phyloP scores from a whole-genome alignment of 2,329 filamentous ascomycete species.

The Colletotrichum melonis region DNA sequence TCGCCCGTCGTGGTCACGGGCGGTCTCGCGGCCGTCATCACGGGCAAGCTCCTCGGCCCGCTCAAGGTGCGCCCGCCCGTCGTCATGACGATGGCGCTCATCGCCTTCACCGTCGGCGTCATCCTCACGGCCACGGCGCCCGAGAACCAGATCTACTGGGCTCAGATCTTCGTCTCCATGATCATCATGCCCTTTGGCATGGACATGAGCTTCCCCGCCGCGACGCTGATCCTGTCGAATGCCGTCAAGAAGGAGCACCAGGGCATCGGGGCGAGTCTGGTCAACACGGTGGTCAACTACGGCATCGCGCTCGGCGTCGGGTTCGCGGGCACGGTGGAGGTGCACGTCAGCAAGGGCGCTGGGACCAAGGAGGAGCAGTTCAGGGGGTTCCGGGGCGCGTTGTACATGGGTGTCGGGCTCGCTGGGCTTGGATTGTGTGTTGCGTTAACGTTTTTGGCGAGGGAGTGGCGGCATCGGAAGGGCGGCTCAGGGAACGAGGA shows the following conservation, averaged over 20 bases:
- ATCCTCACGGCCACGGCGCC: slow-evolving; percentile 60
- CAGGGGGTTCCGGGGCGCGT: slow-evolving; percentile 49
- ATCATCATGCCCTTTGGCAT: slow-evolving; percentile 72
- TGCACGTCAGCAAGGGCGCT: slow-evolving; percentile 43
- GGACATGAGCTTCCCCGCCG: slow-evolving; percentile 75
- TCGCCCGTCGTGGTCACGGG: slow-evolving; percentile 57
- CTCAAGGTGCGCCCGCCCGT: slow-evolving; percentile 47
- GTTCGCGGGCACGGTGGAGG: slow-evolving; percentile 73
- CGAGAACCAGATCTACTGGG: slow-evolving; percentile 71
- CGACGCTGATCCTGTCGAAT: slow-evolving; percentile 69
- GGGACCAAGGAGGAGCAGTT: slow-evolving; percentile 41
- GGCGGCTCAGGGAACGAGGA: not conserved
- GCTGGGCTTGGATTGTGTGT: slow-evolving; percentile 20
- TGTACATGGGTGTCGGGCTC: slow-evolving; percentile 56
- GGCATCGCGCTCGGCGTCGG: slow-evolving; percentile 74
- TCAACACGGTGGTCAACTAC: slow-evolving; percentile 76
- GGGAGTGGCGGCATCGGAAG: slow-evolving; percentile 28
- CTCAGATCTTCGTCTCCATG: slow-evolving; percentile 68
- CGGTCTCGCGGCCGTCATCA: slow-evolving; percentile 56
- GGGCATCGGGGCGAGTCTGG: slow-evolving; percentile 62
- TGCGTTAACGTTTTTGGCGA: slow-evolving; percentile 19
- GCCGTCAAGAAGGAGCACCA: slow-evolving; percentile 57
- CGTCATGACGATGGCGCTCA: slow-evolving; percentile 58
- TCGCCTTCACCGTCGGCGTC: slow-evolving; percentile 55
- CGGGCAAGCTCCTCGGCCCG: slow-evolving; percentile 54